Conservation (phyloP, 2,329 filamentous ascomycete genomes). For the Phoma sp. region DNA sequence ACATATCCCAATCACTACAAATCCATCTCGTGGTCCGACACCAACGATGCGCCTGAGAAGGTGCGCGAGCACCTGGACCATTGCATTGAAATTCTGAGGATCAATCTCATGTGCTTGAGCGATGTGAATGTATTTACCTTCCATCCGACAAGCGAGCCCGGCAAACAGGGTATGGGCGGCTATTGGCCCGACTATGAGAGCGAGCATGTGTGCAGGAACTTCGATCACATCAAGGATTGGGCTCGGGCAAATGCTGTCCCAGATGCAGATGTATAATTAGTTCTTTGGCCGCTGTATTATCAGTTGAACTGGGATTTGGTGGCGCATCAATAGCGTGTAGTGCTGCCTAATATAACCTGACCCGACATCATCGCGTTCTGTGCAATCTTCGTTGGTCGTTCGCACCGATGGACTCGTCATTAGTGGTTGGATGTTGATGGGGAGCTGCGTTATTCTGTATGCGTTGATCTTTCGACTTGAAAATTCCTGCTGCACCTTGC, state of each 20-base stretch:
- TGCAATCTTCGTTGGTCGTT: too few species aligned
- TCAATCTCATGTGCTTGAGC: constrained; percentile 45
- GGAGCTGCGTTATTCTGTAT: too few species aligned
- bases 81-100: constrained; percentile 46
- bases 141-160: constrained; percentile 23
- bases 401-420: too few species aligned
- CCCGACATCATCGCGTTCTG: too few species aligned
- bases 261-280: constrained; percentile 25
- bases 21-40: constrained; percentile 36
- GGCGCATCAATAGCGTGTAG: too few species aligned
- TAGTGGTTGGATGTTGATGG: too few species aligned
- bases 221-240: constrained; percentile 44
- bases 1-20: constrained; percentile 44
- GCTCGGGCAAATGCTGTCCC: constrained; percentile 43
- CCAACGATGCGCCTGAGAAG: constrained; percentile 37
- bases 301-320: too few species aligned
- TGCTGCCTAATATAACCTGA: too few species aligned
- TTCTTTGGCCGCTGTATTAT: too few species aligned
- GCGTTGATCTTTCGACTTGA: too few species aligned
- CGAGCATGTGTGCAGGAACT: constrained; percentile 43
- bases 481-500: too few species aligned
- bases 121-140: constrained; percentile 47
- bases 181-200: constrained; percentile 43
- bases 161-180: constrained; percentile 25
- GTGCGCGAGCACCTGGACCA: constrained; percentile 40